Evolutionary conservation across 495 filamentous ascomycete genomes (phyloP), one percentile per base, ranked within the genome.

Genomic region (Penicillium ucsense): DNA sequence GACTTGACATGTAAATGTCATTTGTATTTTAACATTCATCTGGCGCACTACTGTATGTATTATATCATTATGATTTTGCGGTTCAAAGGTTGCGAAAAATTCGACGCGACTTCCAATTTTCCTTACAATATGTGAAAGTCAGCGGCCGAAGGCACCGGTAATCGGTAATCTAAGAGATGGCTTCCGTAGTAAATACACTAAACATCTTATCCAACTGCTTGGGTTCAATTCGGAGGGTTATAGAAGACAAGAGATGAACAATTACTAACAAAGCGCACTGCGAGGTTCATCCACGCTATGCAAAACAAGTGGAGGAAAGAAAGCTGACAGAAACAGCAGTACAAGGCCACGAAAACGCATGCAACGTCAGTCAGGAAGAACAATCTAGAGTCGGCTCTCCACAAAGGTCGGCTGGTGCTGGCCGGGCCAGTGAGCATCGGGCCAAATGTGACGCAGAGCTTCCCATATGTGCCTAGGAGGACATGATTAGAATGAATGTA

Each of bases 361-460:
- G 20, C 20, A 20, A 20, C 20, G 2, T 20, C 20, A 20, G 20
- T 20, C 20, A 20, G 20, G 1, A 20, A 20, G 8, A 38, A 33
- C n/a, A 5, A 8, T 35, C 39, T 65, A 85, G 48, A 85, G 61
- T 33, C 77, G 71, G 52, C 78, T 83, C 55, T 85, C 82, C 36
- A 85, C 70, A 12, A 76, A 77, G 47, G 76, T 74, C 60, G 77
- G 65, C 37, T 80, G 77, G 49, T 79, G 71, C 59, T 88, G 83
- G 35, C 81, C 78, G 6, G 83, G 85, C 85, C 85, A 92, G 55
- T 84, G 78, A 6, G 79, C 78, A 53, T 90, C 84, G 0, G 89
- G 89, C 89, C 89, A 95, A 45, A 95, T 79, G 41, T 80, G 73
- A 43, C 79, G 76, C 56, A 95, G 81, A 27, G 85, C 88, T 61